A percentile compares a stretch with the other conserved stretches of the same genome.
Evolutionary conservation across 2,329 filamentous ascomycete genomes (phyloP).

Genomic region (Botrytis pseudocinerea): DNA sequence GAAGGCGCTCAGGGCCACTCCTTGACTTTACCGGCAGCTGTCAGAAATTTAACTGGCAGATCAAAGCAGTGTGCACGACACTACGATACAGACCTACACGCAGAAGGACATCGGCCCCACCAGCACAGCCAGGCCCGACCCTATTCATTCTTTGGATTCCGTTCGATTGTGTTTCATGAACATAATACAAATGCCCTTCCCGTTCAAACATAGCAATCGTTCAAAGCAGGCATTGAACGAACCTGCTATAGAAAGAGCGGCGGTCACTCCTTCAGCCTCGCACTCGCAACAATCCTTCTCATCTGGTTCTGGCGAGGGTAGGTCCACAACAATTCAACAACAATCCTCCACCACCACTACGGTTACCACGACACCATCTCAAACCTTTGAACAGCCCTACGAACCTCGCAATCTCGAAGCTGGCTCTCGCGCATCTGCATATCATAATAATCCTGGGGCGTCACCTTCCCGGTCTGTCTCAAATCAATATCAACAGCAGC

Average conservation of each 20-base stretch:
- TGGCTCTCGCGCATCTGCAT: conserved; percentile 32
- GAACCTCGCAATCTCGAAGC: conserved; percentile 30
- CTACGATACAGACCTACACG: conserved; percentile 3
- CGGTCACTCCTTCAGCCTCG: conserved; percentile 25
- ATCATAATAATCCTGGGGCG: conserved; percentile 31
- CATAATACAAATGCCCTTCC: conserved; percentile 39
- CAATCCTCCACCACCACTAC: conserved; percentile 18
- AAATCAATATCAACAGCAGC: conserved; percentile 34
- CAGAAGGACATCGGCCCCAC: conserved; percentile 21
- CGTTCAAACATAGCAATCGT: conserved; percentile 41
- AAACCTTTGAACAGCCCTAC: conserved; percentile 28
- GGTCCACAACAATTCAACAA: conserved; percentile 27
- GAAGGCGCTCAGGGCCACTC: conserved; percentile 14
- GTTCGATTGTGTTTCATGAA: conserved; percentile 18
- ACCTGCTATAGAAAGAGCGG: conserved; percentile 25
- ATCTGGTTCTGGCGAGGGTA: conserved; percentile 27
- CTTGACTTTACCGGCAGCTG: conserved; percentile 19
- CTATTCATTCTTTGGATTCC: conserved; percentile 16
- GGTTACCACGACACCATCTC: conserved; percentile 24
- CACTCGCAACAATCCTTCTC: conserved; percentile 23
- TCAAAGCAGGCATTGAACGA: conserved; percentile 41
- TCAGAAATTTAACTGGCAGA: conserved; percentile 19
- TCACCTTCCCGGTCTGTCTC: conserved; percentile 32
- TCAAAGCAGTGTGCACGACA: conserved; percentile 10
- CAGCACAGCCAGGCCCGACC: conserved; percentile 25